phyloP scores from a whole-genome alignment of 306 rosid species.

The Mimosa bimucronata region DNA sequence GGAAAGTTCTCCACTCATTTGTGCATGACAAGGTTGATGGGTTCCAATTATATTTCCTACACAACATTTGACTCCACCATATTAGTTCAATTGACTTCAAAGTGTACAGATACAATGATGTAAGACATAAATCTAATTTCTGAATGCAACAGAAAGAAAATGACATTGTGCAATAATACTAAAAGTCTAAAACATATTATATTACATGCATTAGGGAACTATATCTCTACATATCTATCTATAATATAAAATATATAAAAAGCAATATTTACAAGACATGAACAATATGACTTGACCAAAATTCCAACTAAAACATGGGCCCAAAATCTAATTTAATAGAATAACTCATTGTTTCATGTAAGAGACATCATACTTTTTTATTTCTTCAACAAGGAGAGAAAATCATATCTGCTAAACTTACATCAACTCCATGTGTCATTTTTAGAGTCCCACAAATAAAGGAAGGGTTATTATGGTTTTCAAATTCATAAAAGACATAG shows the following conservation, averaged over 20 bases:
- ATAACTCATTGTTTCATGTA: not conserved
- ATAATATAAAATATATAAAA: not conserved
- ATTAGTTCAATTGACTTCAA: conserved; percentile 15
- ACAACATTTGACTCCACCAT: conserved; percentile 32
- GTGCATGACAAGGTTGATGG: conserved; percentile 28
- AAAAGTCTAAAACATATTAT: not conserved
- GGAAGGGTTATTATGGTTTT: not conserved
- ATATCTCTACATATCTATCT: not conserved
- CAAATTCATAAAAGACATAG: not conserved
- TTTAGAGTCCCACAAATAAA: not conserved
- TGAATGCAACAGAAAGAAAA: not conserved
- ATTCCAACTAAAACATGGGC: not conserved
- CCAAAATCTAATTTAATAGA: not conserved
- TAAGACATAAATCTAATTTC: not conserved
- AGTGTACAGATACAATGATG: not conserved
- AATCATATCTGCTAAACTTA: not conserved
- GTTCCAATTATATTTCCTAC: conserved; percentile 40
- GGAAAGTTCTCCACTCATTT: conserved; percentile 40
- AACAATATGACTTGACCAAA: not conserved
- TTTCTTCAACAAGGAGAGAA: not conserved
- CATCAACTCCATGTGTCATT: not conserved
- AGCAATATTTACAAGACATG: not conserved
- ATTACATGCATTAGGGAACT: not conserved
- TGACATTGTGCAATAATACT: not conserved
- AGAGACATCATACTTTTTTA: not conserved